Evolutionary conservation across 2,329 filamentous ascomycete species (phyloP), one percentile per base, ranked within the genome.

Genomic region (Paecilomyces sp.): DNA sequence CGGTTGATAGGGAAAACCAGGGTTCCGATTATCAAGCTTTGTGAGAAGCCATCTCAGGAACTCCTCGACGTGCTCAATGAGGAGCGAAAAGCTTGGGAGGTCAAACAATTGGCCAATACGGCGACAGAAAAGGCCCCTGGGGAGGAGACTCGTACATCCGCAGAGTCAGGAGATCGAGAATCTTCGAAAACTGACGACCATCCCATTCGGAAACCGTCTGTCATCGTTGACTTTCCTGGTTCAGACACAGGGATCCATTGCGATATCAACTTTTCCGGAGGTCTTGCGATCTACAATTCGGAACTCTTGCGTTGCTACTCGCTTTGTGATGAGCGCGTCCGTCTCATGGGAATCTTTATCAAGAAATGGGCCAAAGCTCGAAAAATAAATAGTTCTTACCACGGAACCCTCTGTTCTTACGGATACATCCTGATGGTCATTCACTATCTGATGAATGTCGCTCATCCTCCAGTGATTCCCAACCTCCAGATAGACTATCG

Each of bases 371-470:
- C 91, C 28, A 95, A 94, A 73, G 81, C 82, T 30, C 86, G 92
- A 54, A 89, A 87, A 63, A 92, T 96, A 76, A 96, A 96, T 74
- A 90, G 88, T 51, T 87, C 90, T 1, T 95, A 95, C 70, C 87
- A 88, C 41, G 92, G 92, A 51, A 95, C 91, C 0, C 79, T 97
- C 18, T 92, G 89, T 57, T 93, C 90, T 65, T 96, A 96, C 68
- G 92, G 92, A 56, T 97, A 93, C 74, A 91, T 94, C 4, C 78
- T 96, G 47, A 96, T 97, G 92, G 87, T 95, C 3, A 79, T 96
- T 15, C 92, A 97, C 74, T 96, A 93, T 69, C 83, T 96, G 30
- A 86, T 94, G 68, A 96, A 96, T 66, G 74, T 96, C 57, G 89
- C 84, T 0, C 80, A 85, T 55, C 92, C 92, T 0, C 91, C 91